Evolutionary conservation across 495 filamentous ascomycete species (phyloP).

Genomic region (Neohortaea acidophila): DNA sequence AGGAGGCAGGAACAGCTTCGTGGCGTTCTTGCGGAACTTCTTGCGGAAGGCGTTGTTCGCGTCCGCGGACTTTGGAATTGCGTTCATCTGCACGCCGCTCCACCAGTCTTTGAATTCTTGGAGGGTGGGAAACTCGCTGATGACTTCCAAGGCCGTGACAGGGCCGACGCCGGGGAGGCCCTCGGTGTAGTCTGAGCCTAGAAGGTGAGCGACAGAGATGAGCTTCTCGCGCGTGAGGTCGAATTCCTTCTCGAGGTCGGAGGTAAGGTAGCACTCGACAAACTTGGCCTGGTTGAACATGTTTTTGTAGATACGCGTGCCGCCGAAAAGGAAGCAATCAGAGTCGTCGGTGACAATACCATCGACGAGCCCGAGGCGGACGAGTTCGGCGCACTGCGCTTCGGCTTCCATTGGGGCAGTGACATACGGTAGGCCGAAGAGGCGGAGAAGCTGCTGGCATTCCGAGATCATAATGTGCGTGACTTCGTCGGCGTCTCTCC

Average conservation of each 20-base stretch:
- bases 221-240: constrained; percentile 67
- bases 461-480: constrained; percentile 87
- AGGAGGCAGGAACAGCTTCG: constrained; percentile 71
- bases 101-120: constrained; percentile 76
- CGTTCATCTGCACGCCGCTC: constrained; percentile 52
- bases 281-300: constrained; percentile 98
- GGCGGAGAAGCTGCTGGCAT: constrained; percentile 74
- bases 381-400: constrained; percentile 89
- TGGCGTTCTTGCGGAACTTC: constrained; percentile 56
- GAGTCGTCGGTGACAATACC: constrained; percentile 97
- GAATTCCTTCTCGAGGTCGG: constrained; percentile 78
- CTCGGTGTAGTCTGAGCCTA: constrained; percentile 90
- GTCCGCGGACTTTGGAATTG: constrained; percentile 38
- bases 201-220: constrained; percentile 72
- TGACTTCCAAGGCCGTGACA: constrained; percentile 79
- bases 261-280: constrained; percentile 87
- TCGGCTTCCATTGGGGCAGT: constrained; percentile 98
- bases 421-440: constrained; percentile 91
- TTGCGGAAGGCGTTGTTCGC: constrained; percentile 49
- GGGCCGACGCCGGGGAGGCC: constrained; percentile 80
- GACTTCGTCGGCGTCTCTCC: constrained; percentile 89
- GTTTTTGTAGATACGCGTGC: constrained; percentile 93
- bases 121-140: constrained; percentile 67
- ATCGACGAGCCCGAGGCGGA: constrained; percentile 72
- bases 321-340: constrained; percentile 94